These are phyloP conservation scores for Bocquillonia castaneifolia DNA, from an alignment of 441 rosid genomes.

Conservation along the genomic window DNA sequence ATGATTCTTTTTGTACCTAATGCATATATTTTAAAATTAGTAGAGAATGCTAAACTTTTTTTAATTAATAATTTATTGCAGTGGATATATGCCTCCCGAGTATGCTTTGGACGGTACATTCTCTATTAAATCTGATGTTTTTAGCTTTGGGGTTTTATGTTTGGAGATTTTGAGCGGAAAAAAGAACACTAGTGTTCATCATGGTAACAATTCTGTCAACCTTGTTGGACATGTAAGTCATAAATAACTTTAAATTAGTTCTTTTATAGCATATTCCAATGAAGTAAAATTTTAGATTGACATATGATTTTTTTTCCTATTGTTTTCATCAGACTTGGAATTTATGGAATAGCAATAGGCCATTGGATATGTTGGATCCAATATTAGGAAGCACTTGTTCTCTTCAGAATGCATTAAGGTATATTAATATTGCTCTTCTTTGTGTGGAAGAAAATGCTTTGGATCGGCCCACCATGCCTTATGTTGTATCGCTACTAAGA, in stretches of 20 bases:
- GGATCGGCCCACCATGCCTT: slow-evolving; percentile 5
- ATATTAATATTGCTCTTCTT: slow-evolving; percentile 5
- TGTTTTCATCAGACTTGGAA: slow-evolving; percentile 3
- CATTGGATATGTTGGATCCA: slow-evolving; percentile 12
- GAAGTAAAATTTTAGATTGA: too few relatives aligned
- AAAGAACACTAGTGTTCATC: slow-evolving; percentile 4
- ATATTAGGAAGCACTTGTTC: not conserved
- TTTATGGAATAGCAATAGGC: not conserved
- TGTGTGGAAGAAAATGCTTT: slow-evolving; percentile 1
- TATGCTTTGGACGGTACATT: slow-evolving; percentile 5
- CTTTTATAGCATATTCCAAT: too few relatives aligned
- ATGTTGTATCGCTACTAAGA: not conserved
- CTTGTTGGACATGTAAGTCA: slow-evolving; percentile 6
- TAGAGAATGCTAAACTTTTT: too few relatives aligned
- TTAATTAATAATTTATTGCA: too few relatives aligned
- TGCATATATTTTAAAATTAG: too few relatives aligned
- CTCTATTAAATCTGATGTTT: slow-evolving; percentile 8
- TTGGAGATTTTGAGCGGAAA: slow-evolving; percentile 11
- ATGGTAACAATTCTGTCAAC: not conserved
- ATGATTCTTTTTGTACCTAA: too few relatives aligned
- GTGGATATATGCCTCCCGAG: slow-evolving; percentile 9
- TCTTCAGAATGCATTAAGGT: not conserved
- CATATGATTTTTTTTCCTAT: too few relatives aligned
- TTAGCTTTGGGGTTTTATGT: too few relatives aligned
- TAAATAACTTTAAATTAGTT: not conserved